Base-by-base conservation (phyloP, 345 rosid species). In the Salix viminalis region DNA sequence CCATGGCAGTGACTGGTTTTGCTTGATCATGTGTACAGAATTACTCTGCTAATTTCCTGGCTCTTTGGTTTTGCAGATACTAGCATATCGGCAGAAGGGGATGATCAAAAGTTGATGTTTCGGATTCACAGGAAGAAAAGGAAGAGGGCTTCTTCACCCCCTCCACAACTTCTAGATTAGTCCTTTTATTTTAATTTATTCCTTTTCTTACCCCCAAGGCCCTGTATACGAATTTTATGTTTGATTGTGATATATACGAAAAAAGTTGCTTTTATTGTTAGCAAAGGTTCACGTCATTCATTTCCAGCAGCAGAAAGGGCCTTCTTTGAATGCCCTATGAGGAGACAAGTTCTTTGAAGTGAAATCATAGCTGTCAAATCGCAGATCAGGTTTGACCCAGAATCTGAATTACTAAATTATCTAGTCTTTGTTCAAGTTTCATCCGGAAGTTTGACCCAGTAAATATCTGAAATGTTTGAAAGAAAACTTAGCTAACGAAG, bases 71-170 rank as follows among this genome's bases (percentile, higher is more conserved):
- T 71, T 79, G 42, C 91, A 90, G 93, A 75, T 86, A 66, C 79
- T 90, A 14, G 90, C 89, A 62, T 90, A 88, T 73, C 82, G 88
- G 48, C 85, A 73, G 83, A 88, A 79, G 83, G 82, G 58, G 76
- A 67, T 67, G 0, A 58, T 58, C 62, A 58, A 23, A 10, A n/a
- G 62, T n/a, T 58, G 28, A 58, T 21, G 28, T 56, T 56, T 1
- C 23, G 14, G 62, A 11, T n/a, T 23, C 62, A 21, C 7, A 0
- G 12, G 62, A 21, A 56, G 13, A 56, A n/a, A 56, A 56, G 8
- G n/a, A 52, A 18, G 19, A 18, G 58, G 58, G 58, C 50, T 44
- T 9, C 44, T 34, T 3, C 32, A 3, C 4, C 36, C 5, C 36
- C 36, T 1, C 36, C 36, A 34, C 13, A n/a, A 10, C 58, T 10